Evolutionary conservation across 495 filamentous ascomycete species (phyloP).

Genomic region (Daldinia grandis): DNA sequence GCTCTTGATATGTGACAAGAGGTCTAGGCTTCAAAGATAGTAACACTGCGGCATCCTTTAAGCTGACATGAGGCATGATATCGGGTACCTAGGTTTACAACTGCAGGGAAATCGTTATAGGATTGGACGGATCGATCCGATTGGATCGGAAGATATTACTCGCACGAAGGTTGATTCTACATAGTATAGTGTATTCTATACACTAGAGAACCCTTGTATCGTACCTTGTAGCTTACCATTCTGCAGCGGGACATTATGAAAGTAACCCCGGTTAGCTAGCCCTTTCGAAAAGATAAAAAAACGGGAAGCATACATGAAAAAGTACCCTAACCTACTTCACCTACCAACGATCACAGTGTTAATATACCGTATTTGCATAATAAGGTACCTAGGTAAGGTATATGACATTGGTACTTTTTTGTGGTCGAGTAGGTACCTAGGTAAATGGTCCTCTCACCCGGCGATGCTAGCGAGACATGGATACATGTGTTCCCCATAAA

Average conservation of each 20-base stretch:
- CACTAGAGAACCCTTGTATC: not conserved
- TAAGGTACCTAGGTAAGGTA: too few relatives aligned
- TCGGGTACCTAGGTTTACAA: not conserved
- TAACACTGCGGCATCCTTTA: not conserved
- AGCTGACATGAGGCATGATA: not conserved
- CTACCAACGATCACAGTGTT: not conserved
- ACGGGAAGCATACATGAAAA: too few relatives aligned
- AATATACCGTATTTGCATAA: not conserved
- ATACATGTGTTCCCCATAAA: not conserved
- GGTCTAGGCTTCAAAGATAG: slow-evolving; percentile 1
- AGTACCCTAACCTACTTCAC: not conserved
- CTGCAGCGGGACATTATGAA: not conserved
- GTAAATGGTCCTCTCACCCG: not conserved
- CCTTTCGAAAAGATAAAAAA: too few relatives aligned
- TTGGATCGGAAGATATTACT: slow-evolving; percentile 10
- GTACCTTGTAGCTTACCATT: not conserved
- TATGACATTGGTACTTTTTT: not conserved
- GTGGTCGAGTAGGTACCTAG: too few relatives aligned
- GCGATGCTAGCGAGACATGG: not conserved
- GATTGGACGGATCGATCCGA: slow-evolving; percentile 3
- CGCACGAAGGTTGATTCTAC: not conserved
- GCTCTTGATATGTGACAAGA: not conserved
- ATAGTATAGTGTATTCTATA: too few relatives aligned
- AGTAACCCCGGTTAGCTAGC: not conserved
- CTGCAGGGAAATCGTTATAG: not conserved